Base-by-base conservation (phyloP, 164 flowering plant species). In the Umbellularia californica region DNA sequence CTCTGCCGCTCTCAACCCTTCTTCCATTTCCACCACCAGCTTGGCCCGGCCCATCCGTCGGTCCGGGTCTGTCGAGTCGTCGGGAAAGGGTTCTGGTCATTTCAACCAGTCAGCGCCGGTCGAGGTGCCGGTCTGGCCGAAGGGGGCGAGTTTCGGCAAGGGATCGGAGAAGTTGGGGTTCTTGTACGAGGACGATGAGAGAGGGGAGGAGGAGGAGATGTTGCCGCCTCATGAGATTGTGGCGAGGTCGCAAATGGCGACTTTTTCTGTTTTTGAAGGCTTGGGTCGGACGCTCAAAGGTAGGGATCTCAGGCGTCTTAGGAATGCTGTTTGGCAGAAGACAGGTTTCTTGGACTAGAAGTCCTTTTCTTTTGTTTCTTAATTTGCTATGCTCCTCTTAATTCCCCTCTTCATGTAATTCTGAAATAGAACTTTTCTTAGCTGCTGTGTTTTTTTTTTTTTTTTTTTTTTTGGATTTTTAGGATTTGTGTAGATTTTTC, bases 261-360 rank as follows among this genome's bases (percentile, higher is more conserved):
- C 87, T 33, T 86, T 81, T 73, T 88, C 91, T 52, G 87, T 88
- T 72, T 82, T 88, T 27, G 91, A 88, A 76, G 91, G 91, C 14
- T 85, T 76, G n/a, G 91, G 91, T 1, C 72, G 91, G 80, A 88
- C 91, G n/a, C 85, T 88, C 52, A 88, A 88, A 75, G 91, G 91
- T 10, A 80, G 91, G 77, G 91, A 88, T 78, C 78, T 88, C 58
- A 78, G 87, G 13, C 73, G 83, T 2, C 87, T 86, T 0, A 70
- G 91, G 22, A 86, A 86, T 67, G 88, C 88, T 19, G 84, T 88
- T 70, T 84, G 79, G 69, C 88, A 81, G 84, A 82, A 85, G 72
- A 88, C 91, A 76, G 91, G 91, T 78, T 86, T 88, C 76, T 75
- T 86, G 66, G 88, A 85, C 62, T 86, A 79, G 82, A 82, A 15